Conservation (phyloP, 306 rosid species). For the Ormosia semicastrata region DNA sequence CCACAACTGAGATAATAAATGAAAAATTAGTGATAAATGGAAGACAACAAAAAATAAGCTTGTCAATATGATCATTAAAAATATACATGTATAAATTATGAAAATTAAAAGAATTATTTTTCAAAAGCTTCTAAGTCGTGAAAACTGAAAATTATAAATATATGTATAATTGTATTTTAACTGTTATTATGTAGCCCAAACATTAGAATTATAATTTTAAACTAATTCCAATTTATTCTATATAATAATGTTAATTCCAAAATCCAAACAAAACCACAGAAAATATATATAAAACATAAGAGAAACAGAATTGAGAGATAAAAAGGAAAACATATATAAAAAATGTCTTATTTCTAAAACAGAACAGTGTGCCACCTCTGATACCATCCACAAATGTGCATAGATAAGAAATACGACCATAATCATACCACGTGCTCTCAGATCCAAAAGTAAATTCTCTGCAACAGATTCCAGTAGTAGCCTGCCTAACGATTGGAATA, state of each 20-base stretch:
- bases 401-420: conserved; percentile 26
- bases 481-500: conserved; percentile 77
- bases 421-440: conserved; percentile 58
- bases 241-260: neutral
- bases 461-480: conserved; percentile 50
- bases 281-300: neutral
- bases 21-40: neutral
- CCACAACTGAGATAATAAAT: conserved; percentile 1
- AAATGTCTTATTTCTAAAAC: neutral
- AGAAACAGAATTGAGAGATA: neutral
- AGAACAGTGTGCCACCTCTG: conserved; percentile 17
- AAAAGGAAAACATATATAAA: neutral
- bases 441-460: conserved; percentile 55
- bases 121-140: neutral
- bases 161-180: neutral
- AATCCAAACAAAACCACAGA: neutral
- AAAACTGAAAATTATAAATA: neutral
- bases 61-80: conserved; percentile 3
- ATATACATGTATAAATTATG: neutral
- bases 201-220: neutral
- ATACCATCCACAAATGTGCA: conserved; percentile 16
- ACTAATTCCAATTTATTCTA: neutral
- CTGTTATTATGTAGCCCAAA: conserved; percentile 11
- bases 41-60: neutral
- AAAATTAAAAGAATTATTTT: neutral